Evolutionary conservation across 1,139 yeast genomes (phyloP).

Genomic region (Pichia sp.): DNA sequence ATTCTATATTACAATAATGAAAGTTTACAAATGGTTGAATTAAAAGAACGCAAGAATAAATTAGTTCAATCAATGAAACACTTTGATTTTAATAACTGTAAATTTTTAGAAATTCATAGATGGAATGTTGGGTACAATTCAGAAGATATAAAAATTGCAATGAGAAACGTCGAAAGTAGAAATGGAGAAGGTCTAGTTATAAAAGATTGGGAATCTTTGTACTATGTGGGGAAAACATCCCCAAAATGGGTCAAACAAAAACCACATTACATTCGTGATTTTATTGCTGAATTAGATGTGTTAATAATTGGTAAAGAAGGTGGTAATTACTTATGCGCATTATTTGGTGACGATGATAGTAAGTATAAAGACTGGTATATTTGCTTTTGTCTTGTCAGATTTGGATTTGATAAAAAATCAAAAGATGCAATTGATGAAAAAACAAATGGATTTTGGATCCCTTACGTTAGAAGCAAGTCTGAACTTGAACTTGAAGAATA

Average conservation of each 20-base stretch:
- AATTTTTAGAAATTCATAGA: conserved; percentile 51
- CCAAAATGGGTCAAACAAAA: conserved; percentile 78
- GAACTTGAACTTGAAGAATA: conserved; percentile 29
- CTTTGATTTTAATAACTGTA: conserved; percentile 24
- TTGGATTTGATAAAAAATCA: conserved; percentile 68
- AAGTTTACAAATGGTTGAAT: conserved; percentile 6
- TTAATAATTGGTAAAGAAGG: conserved; percentile 60
- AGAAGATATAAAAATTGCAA: conserved; percentile 47
- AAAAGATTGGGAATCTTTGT: conserved; percentile 56
- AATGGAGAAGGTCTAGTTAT: conserved; percentile 81
- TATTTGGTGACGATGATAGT: conserved; percentile 7
- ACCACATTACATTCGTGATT: conserved; percentile 82
- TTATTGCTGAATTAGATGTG: conserved; percentile 81
- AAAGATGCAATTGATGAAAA: conserved; percentile 50
- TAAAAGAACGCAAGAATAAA: conserved; percentile 10
- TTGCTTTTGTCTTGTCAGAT: conserved; percentile 76
- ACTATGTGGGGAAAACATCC: conserved; percentile 53
- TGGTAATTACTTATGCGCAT: conserved; percentile 19
- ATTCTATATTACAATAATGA: conserved; percentile 29
- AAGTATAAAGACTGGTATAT: conserved; percentile 30
- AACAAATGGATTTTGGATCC: conserved; percentile 59
- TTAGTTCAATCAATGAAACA: not conserved
- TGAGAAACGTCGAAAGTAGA: conserved; percentile 51
- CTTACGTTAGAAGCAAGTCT: conserved; percentile 27
- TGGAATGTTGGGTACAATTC: conserved; percentile 37